Evolutionary conservation across 768 basidiomycete genomes (phyloP).

Genomic region (Fibroporia radiculosa): DNA sequence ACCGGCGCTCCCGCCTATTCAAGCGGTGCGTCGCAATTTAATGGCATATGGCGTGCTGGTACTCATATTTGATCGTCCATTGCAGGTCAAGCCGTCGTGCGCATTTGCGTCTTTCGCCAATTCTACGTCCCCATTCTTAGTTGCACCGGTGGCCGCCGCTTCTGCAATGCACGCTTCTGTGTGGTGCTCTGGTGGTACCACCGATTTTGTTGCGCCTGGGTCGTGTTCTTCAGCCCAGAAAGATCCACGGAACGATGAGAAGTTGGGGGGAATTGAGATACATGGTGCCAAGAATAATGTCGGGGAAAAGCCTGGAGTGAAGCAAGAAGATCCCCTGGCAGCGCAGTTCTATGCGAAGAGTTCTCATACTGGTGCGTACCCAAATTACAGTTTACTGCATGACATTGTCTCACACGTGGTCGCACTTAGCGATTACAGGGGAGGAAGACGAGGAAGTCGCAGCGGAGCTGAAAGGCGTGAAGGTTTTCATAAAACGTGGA

Average conservation of each 20-base stretch:
- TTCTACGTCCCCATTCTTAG: slow-evolving; percentile 11
- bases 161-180: background rate
- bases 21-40: background rate
- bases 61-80: background rate
- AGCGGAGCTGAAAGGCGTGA: slow-evolving; percentile 52
- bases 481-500: slow-evolving; percentile 52
- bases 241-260: no score
- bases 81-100: slow-evolving; percentile 15
- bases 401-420: background rate
- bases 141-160: background rate
- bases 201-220: background rate
- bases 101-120: slow-evolving; percentile 20
- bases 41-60: background rate
- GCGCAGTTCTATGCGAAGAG: slow-evolving; percentile 9
- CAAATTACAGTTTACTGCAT: background rate
- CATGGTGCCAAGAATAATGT: no score
- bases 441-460: slow-evolving; percentile 56
- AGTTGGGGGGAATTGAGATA: no score
- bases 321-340: slow-evolving; percentile 12
- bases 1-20: background rate
- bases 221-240: no score
- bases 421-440: slow-evolving; percentile 40
- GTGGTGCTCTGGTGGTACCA: slow-evolving; percentile 5
- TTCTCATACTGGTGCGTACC: slow-evolving; percentile 8
- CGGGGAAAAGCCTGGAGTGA: background rate